Base-by-base conservation (phyloP, 371 early-diverging fungal genomes). In the Lichtheimia hyalospora region DNA sequence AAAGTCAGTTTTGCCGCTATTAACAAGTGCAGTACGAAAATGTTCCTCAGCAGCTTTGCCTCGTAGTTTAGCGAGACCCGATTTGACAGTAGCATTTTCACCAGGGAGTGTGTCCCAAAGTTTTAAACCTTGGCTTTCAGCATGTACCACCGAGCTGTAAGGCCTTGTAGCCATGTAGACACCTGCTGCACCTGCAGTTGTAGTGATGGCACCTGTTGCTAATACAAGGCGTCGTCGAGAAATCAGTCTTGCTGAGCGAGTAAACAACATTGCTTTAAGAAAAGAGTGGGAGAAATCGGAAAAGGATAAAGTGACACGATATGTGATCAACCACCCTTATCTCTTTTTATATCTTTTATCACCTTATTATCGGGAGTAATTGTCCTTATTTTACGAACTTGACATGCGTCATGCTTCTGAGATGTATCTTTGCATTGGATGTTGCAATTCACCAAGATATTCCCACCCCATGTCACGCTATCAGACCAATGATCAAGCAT, bases 61-160 rank as follows among this genome's bases (percentile, higher is more conserved):
- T 41, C 77, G 69, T 28, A 77, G 59, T 34, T 77, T 77, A 13
- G 77, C 74, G 55, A 77, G 65, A 5, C 77, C 77, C n/a, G 64
- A 64, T 49, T 74, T 77, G 20, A 71, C 77, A 34, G 77, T 74
- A 42, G 64, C 64, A 24, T 77, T 77, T 49, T 77, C 77, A 59
- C 77, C 77, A 60, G 77, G 77, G 8, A 77, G 60, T 23, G 58
- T 69, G 25, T 73, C 62, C 77, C 77, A 77, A 25, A 77, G 69
- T 34, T 34, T 34, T 10, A 34, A 34, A 10, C 34, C 34, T 34
- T 34, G 34, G 34, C 34, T 62, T 48, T 77, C 77, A 43, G 77
- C 77, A 48, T 71, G 74, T 0, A 71, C 77, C 5, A 61, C 55
- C n/a, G 48, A 53, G 34, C 54, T 46, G 8, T 74, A 63, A 10